Percentiles rank a stretch among this genome's conserved stretches.
Evolutionary conservation across 176 grass and related monocot species (phyloP).

Genomic region (Avena eriantha): DNA sequence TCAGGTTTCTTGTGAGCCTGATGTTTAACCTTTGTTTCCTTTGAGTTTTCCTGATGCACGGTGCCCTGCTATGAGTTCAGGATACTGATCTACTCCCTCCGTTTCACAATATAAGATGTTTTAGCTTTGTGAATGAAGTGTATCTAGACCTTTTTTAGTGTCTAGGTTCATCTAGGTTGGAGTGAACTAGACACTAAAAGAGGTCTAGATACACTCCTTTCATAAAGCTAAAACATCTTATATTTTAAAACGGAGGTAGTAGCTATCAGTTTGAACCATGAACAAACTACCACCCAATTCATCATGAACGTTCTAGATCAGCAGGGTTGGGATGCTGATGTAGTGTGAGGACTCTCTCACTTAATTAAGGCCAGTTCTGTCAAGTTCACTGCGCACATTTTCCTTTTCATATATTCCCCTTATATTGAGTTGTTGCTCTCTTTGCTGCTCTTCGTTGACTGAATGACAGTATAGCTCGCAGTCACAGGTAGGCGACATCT

Average conservation of each 20-base stretch:
- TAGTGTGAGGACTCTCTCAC: constrained; percentile 9
- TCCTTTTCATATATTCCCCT: neutral
- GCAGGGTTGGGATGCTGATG: neutral
- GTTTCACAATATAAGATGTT: too few species aligned
- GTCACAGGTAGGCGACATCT: constrained; percentile 48
- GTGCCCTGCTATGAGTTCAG: neutral
- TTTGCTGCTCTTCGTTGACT: constrained; percentile 32
- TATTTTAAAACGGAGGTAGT: too few species aligned
- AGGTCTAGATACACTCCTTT: too few species aligned
- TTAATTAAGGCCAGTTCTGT: neutral
- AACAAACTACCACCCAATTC: constrained; percentile 1
- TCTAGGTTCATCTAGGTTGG: too few species aligned
- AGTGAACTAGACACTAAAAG: too few species aligned
- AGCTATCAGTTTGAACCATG: constrained; percentile 28
- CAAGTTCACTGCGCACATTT: neutral
- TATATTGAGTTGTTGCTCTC: neutral
- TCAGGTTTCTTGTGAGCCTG: neutral
- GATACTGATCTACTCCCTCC: too few species aligned
- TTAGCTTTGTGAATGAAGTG: too few species aligned
- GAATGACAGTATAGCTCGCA: constrained; percentile 14
- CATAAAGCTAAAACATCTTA: too few species aligned
- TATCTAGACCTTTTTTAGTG: too few species aligned
- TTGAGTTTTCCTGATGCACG: neutral
- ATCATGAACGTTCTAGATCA: neutral
- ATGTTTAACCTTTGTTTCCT: neutral